Evolutionary conservation across 2,329 filamentous ascomycete genomes (phyloP).

Genomic region (Cordyceps militaris): DNA sequence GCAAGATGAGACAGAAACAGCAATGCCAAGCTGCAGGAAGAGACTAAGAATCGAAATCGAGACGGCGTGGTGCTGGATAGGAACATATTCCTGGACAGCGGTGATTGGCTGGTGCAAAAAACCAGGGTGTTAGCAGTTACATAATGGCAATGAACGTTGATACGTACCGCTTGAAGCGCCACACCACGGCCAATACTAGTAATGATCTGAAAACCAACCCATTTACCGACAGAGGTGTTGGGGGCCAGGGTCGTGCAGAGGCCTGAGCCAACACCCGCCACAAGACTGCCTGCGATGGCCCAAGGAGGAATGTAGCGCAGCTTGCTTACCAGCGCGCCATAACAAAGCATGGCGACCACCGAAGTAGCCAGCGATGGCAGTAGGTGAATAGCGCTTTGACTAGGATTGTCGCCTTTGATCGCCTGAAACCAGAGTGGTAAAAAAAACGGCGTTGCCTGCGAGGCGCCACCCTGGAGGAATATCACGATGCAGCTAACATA

Average conservation of each 20-base stretch:
- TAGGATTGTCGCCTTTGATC: neutral
- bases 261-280: neutral
- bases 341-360: neutral
- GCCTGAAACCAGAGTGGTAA: slow-evolving; percentile 11
- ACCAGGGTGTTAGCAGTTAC: no score
- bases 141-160: neutral
- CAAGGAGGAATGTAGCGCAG: neutral
- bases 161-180: slow-evolving; percentile 2
- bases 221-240: neutral
- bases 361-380: neutral
- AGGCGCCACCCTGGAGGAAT: slow-evolving; percentile 7
- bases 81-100: slow-evolving; percentile 8
- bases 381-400: slow-evolving; percentile 5
- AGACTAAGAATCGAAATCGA: slow-evolving; percentile 2
- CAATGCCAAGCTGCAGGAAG: slow-evolving; percentile 6
- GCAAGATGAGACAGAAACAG: slow-evolving; percentile 5
- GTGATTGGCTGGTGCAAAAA: neutral
- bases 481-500: neutral
- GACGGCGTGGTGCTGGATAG: neutral
- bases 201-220: slow-evolving; percentile 9
- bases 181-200: slow-evolving; percentile 5
- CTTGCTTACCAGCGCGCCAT: neutral
- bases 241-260: neutral
- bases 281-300: slow-evolving; percentile 1
- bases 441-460: slow-evolving; percentile 7